Evolutionary conservation across 2,329 filamentous ascomycete species (phyloP).

Genomic region (Colletotrichum sojae): DNA sequence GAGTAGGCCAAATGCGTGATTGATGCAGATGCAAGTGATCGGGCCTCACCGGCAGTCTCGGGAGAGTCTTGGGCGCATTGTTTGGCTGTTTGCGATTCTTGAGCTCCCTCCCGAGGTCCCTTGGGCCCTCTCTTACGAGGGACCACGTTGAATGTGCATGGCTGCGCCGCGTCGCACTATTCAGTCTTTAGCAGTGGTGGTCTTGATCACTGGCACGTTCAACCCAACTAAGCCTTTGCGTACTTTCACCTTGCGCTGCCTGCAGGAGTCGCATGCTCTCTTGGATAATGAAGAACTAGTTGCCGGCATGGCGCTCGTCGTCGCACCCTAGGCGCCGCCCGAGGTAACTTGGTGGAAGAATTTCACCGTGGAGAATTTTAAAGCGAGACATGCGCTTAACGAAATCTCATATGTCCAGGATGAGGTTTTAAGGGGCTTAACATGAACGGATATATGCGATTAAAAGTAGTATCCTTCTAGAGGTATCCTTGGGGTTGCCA

Average conservation of each 20-base stretch:
- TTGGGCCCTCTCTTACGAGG: conserved; percentile 7
- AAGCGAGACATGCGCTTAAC: too few species aligned
- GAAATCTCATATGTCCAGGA: too few species aligned
- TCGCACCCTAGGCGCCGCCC: too few species aligned
- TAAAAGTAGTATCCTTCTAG: too few species aligned
- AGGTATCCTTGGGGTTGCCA: too few species aligned
- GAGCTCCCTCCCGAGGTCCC: neutral
- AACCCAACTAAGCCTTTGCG: neutral
- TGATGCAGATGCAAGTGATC: neutral
- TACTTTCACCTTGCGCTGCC: conserved; percentile 8
- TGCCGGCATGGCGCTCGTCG: neutral
- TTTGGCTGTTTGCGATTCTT: neutral
- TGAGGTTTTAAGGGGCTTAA: too few species aligned
- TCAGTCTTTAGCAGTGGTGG: neutral
- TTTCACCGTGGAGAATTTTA: too few species aligned
- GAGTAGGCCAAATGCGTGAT: neutral
- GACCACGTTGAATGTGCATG: neutral
- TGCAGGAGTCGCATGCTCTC: neutral
- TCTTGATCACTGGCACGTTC: too few species aligned
- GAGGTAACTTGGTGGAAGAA: too few species aligned
- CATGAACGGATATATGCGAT: too few species aligned
- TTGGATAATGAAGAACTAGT: neutral
- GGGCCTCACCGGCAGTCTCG: neutral
- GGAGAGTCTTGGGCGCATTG: neutral
- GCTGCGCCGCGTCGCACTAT: conserved; percentile 10